Evolutionary conservation across 2,329 filamentous ascomycete species (phyloP).

Genomic region (Ophiostoma ips): DNA sequence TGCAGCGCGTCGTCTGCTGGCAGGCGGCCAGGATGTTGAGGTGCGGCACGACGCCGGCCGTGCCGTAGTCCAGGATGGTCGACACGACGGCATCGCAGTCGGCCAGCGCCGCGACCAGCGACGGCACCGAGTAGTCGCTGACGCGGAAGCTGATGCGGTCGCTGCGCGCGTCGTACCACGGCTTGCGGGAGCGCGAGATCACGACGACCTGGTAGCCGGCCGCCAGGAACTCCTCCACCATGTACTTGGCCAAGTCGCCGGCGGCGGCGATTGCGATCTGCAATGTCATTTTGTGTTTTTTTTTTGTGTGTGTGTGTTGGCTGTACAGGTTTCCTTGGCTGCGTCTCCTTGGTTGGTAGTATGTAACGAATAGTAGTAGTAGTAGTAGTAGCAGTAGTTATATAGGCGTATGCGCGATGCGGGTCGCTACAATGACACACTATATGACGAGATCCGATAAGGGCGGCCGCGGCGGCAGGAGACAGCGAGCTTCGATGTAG

Average conservation of each 20-base stretch:
- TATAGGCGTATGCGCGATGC: too few species aligned
- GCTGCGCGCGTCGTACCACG: not conserved
- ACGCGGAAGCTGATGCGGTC: not conserved
- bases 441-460: not conserved
- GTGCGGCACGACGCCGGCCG: not conserved
- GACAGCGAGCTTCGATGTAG: not conserved
- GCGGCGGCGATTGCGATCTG: conserved; percentile 6
- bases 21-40: conserved; percentile 6
- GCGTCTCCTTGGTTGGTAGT: too few species aligned
- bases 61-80: conserved; percentile 1
- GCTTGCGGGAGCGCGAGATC: conserved; percentile 5
- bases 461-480: not conserved
- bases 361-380: too few species aligned
- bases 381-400: too few species aligned
- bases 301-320: too few species aligned
- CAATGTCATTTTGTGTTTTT: not conserved
- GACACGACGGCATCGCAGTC: conserved; percentile 8
- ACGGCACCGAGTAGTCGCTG: conserved; percentile 5
- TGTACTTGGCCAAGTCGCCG: conserved; percentile 8
- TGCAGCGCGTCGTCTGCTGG: not conserved
- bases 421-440: not conserved
- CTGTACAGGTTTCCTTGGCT: too few species aligned
- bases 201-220: conserved; percentile 3
- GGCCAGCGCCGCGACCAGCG: not conserved
- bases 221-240: conserved; percentile 7